These are phyloP conservation scores for Exophiala aquamarina DNA, from an alignment of 2,329 filamentous ascomycete species.

Conservation along the genomic window DNA sequence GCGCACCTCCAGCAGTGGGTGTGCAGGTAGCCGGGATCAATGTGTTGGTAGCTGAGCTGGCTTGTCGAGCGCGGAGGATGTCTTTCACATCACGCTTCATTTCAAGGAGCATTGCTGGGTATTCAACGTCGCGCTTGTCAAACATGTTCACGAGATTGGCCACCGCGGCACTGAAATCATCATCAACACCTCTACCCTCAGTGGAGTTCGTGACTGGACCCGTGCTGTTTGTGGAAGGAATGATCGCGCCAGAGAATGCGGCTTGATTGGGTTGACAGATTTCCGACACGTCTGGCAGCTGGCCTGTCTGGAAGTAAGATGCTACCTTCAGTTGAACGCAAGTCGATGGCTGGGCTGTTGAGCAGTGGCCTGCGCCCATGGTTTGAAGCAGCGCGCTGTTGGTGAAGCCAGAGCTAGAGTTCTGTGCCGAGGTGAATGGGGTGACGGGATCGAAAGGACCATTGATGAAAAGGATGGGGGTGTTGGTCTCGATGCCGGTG, in stretches of 20 bases:
- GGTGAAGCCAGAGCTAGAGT: slow-evolving; percentile 28
- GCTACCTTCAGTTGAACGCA: slow-evolving; percentile 32
- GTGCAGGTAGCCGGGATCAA: too few species aligned
- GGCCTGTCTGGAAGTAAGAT: slow-evolving; percentile 37
- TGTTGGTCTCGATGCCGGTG: slow-evolving; percentile 23
- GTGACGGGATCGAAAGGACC: slow-evolving; percentile 29
- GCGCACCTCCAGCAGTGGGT: too few species aligned
- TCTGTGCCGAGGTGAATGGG: slow-evolving; percentile 27
- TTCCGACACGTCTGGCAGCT: slow-evolving; percentile 33
- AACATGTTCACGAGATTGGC: neutral
- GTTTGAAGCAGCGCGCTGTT: slow-evolving; percentile 41
- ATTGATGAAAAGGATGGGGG: slow-evolving; percentile 29
- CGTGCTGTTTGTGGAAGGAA: too few species aligned
- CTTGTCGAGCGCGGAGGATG: neutral
- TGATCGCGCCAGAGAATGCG: neutral
- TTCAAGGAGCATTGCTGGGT: slow-evolving; percentile 1
- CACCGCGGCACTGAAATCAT: slow-evolving; percentile 1
- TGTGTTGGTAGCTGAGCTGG: too few species aligned
- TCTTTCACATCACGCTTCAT: slow-evolving; percentile 1
- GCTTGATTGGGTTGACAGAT: slow-evolving; percentile 31
- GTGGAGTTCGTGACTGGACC: neutral
- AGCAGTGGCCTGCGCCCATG: slow-evolving; percentile 28
- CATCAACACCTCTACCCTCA: neutral
- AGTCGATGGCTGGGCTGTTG: slow-evolving; percentile 30
- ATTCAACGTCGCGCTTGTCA: slow-evolving; percentile 4